Base-by-base conservation (phyloP, 371 early-diverging fungal species). In the Syncephalastrum monosporum region DNA sequence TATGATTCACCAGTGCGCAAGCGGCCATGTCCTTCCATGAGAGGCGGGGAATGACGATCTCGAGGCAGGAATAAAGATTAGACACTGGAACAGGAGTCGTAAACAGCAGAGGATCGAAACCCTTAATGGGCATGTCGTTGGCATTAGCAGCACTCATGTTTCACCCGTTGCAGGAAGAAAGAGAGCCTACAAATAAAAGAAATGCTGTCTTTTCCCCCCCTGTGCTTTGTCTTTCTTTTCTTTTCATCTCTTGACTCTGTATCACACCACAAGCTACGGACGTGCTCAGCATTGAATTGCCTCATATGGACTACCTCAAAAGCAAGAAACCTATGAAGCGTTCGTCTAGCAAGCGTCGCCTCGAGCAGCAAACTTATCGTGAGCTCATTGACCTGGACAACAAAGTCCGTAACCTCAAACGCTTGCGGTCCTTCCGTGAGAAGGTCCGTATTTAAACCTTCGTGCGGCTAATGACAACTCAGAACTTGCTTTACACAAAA, bases 31-130 rank as follows among this genome's bases (percentile, higher is more conserved):
- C 47, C 5, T 12, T 29, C 14, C 24, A 29, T 27, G 50, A 42
- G n/a, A 61, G 52, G 49, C 50, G 21, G 1, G 47, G 55, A 19
- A 52, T 27, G 44, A 54, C 43, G 27, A 14, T n/a, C 24, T 43
- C 50, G 43, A 41, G 44, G 10, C 43, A 54, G 54, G 54, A 41
- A 43, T 42, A 24, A 19, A 33, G 38, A 33, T 33, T 33, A 33
- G 38, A 10, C 7, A 10, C 38, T 33, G 38, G 38, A 1, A 33
- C 2, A 8, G 45, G 50, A 46, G 23, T 50, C 4, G 45, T 53
- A 17, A 60, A 60, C 6, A 60, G 29, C 12, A 60, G 16, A 0
- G 60, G 60, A 7, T 60, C 60, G 27, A 60, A 60, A 29, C 19
- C 45, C 24, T 50, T 16, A 3, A 56, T 14, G 15, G 42, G 38